These are phyloP conservation scores for Papiliotrema fonsecae DNA, from an alignment of 1,284 basidiomycete species.

Conservation along the genomic window DNA sequence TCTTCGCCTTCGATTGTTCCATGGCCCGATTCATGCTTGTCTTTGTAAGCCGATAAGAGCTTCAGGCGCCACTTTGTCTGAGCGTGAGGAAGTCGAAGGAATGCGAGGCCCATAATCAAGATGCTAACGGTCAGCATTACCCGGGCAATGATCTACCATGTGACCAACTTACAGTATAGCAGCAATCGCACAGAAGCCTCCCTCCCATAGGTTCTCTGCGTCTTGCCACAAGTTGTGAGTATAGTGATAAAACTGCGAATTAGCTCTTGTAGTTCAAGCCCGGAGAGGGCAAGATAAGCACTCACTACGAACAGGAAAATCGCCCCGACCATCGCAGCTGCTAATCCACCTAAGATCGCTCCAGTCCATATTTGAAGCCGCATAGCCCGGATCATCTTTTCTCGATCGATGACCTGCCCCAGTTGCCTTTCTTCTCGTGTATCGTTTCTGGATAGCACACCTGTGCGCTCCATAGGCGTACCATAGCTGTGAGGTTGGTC, in stretches of 20 bases:
- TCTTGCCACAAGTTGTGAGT: slow-evolving; percentile 54
- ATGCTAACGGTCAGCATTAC: slow-evolving; percentile 15
- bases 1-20: slow-evolving; percentile 1
- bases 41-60: slow-evolving; percentile 66
- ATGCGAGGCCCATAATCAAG: slow-evolving; percentile 63
- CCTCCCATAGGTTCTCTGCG: slow-evolving; percentile 62
- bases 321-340: slow-evolving; percentile 62
- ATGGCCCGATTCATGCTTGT: slow-evolving; percentile 25
- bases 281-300: not conserved
- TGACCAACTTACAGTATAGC: slow-evolving; percentile 27
- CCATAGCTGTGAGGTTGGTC: not conserved
- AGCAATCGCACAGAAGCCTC: slow-evolving; percentile 71
- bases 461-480: not conserved
- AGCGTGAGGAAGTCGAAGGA: slow-evolving; percentile 69
- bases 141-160: not conserved
- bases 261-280: not conserved
- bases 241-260: slow-evolving; percentile 47
- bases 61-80: slow-evolving; percentile 84
- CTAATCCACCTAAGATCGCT: slow-evolving; percentile 61
- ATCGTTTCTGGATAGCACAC: not conserved
- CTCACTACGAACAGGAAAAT: slow-evolving; percentile 49
- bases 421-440: not conserved
- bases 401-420: not conserved
- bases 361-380: slow-evolving; percentile 67
- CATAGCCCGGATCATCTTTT: slow-evolving; percentile 21